Conservation (phyloP, 2,329 filamentous ascomycete genomes). For the Verticillium tricorpus region DNA sequence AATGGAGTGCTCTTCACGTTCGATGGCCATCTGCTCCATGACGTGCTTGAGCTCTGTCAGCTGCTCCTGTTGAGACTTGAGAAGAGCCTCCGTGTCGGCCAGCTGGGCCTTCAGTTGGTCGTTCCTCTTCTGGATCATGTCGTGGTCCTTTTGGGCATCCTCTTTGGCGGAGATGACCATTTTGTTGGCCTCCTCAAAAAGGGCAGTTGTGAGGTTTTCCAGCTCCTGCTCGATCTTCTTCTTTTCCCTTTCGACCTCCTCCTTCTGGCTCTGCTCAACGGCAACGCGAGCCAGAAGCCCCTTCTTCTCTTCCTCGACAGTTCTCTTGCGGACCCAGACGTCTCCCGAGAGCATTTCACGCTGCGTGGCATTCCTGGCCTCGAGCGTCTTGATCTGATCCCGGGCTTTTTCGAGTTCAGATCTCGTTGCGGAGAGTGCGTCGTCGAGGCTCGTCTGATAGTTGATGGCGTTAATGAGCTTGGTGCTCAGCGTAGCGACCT, state of each 20-base stretch:
- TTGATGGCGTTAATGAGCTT: constrained; percentile 98
- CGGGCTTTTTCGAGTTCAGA: constrained; percentile 75
- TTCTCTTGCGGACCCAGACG: constrained; percentile 68
- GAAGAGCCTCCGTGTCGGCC: constrained; percentile 76
- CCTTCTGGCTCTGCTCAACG: constrained; percentile 62
- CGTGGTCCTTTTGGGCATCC: constrained; percentile 80
- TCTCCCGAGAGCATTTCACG: constrained; percentile 70
- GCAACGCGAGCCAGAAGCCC: constrained; percentile 52
- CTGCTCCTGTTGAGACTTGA: constrained; percentile 90
- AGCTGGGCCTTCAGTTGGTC: constrained; percentile 84
- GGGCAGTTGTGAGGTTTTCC: constrained; percentile 80
- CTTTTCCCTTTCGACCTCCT: constrained; percentile 70
- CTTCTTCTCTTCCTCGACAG: constrained; percentile 68
- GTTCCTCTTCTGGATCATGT: constrained; percentile 76
- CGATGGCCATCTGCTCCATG: constrained; percentile 78
- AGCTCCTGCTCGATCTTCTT: constrained; percentile 88
- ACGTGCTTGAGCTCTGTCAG: constrained; percentile 85
- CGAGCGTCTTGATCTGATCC: constrained; percentile 63
- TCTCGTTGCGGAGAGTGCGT: constrained; percentile 75
- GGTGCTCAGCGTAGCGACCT: constrained; percentile 86
- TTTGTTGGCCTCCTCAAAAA: constrained; percentile 98
- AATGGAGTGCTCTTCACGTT: constrained; percentile 67
- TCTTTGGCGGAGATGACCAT: constrained; percentile 94
- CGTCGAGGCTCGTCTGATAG: constrained; percentile 87
- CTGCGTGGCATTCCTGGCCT: constrained; percentile 60